Percentiles rank a stretch among this genome's conserved stretches.
phyloP scores from a whole-genome alignment of 805 yeast species.

The Debaryomyces hansenii region DNA sequence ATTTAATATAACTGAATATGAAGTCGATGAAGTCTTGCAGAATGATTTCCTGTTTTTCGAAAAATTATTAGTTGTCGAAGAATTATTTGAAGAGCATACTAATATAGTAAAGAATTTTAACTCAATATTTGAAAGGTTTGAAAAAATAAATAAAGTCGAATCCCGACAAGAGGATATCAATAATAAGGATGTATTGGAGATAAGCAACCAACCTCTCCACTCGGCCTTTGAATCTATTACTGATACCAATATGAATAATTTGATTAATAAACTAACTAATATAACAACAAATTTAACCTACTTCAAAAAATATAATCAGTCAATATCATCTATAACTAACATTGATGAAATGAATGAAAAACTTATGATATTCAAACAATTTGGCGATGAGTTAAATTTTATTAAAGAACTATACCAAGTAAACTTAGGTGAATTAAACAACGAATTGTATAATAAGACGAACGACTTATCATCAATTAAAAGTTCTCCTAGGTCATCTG shows the following conservation, averaged over 20 bases:
- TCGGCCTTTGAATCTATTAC: not conserved
- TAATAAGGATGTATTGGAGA: constrained; percentile 16
- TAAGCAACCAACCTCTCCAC: constrained; percentile 1
- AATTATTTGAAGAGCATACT: constrained; percentile 23
- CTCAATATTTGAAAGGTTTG: constrained; percentile 28
- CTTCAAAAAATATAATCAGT: constrained; percentile 37
- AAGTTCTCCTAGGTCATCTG: constrained; percentile 12
- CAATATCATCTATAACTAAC: constrained; percentile 22
- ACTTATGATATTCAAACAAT: constrained; percentile 34
- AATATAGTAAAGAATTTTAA: constrained; percentile 20
- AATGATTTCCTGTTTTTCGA: constrained; percentile 9
- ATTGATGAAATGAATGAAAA: constrained; percentile 38
- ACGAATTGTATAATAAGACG: constrained; percentile 12
- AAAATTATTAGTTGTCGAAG: constrained; percentile 18
- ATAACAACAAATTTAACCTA: constrained; percentile 35
- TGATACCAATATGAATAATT: constrained; percentile 19
- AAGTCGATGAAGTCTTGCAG: not conserved
- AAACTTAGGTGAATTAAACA: constrained; percentile 26
- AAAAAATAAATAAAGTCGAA: constrained; percentile 5
- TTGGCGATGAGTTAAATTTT: constrained; percentile 28
- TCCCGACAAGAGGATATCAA: constrained; percentile 2
- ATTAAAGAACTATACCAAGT: constrained; percentile 31
- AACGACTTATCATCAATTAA: constrained; percentile 7
- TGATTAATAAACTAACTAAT: constrained; percentile 31
- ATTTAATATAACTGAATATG: constrained; percentile 10